phyloP scores from a whole-genome alignment of 228 moss, liverwort and hornwort species.

The Sphagnum magellanicum region DNA sequence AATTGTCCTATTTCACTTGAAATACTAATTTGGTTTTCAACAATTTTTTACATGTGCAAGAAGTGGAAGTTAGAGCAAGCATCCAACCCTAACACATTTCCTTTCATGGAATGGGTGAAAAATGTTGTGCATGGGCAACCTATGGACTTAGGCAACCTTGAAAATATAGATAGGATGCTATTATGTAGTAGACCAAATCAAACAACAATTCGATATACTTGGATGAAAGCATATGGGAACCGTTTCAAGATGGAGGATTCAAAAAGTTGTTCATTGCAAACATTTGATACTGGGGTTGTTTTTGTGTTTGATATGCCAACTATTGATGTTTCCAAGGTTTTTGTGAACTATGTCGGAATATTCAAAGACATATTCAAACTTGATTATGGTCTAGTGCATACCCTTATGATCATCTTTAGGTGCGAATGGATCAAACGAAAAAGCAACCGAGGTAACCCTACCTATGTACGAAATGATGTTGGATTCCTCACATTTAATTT shows the following conservation, averaged over 20 bases:
- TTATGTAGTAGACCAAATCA: background rate
- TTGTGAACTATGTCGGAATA: too few relatives aligned
- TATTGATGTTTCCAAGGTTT: too few relatives aligned
- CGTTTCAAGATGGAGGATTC: background rate
- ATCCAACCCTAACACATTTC: background rate
- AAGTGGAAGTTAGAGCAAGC: background rate
- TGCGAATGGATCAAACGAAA: too few relatives aligned
- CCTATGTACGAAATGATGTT: too few relatives aligned
- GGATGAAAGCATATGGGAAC: background rate
- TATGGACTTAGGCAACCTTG: background rate
- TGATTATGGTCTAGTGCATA: too few relatives aligned
- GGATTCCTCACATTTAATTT: too few relatives aligned
- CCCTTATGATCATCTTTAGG: too few relatives aligned
- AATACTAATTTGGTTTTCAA: background rate
- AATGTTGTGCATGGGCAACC: background rate
- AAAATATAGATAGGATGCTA: background rate
- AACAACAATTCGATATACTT: background rate
- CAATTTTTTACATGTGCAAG: background rate
- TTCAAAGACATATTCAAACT: too few relatives aligned
- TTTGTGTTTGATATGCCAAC: background rate
- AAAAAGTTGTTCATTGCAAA: background rate
- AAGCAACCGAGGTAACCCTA: too few relatives aligned
- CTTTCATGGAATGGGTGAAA: background rate
- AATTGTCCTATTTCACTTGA: too few relatives aligned
- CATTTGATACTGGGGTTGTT: background rate